phyloP scores from a whole-genome alignment of 495 filamentous ascomycete species.

The Penicillium chermesinum region DNA sequence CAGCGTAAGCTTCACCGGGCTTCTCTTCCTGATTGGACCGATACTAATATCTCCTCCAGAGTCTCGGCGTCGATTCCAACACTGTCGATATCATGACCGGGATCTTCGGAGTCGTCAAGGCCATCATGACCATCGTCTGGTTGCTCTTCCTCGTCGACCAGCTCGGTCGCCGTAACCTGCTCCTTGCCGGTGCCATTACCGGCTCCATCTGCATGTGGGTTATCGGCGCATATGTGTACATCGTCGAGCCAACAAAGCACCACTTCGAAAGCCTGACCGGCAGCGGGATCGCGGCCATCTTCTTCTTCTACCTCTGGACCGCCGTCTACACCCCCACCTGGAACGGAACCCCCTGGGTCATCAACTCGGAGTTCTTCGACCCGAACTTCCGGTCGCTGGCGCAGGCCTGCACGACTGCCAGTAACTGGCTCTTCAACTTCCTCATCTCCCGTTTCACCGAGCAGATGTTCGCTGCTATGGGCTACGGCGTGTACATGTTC shows the following conservation, averaged over 20 bases:
- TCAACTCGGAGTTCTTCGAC: slow-evolving; percentile 60
- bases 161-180: slow-evolving; percentile 60
- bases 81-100: slow-evolving; percentile 43
- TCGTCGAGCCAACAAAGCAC: slow-evolving; percentile 47
- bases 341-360: slow-evolving; percentile 65
- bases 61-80: slow-evolving; percentile 46
- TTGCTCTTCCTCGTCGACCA: slow-evolving; percentile 66
- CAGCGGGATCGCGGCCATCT: slow-evolving; percentile 61
- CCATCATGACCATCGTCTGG: slow-evolving; percentile 55
- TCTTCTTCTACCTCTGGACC: slow-evolving; percentile 77
- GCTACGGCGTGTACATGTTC: slow-evolving; percentile 74
- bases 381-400: slow-evolving; percentile 60
- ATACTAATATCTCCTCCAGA: slow-evolving; percentile 3
- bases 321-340: slow-evolving; percentile 68
- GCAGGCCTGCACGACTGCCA: slow-evolving; percentile 62
- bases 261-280: slow-evolving; percentile 36
- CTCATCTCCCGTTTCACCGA: slow-evolving; percentile 67
- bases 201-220: slow-evolving; percentile 69
- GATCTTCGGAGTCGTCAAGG: slow-evolving; percentile 50
- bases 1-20: slow-evolving; percentile 1
- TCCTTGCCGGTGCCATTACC: slow-evolving; percentile 65
- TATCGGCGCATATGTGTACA: slow-evolving; percentile 63
- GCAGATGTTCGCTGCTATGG: slow-evolving; percentile 68
- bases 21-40: neutral
- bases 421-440: slow-evolving; percentile 77